These are phyloP conservation scores for Tagetes patula DNA, from an alignment of 129 eudicot species.

Conservation along the genomic window DNA sequence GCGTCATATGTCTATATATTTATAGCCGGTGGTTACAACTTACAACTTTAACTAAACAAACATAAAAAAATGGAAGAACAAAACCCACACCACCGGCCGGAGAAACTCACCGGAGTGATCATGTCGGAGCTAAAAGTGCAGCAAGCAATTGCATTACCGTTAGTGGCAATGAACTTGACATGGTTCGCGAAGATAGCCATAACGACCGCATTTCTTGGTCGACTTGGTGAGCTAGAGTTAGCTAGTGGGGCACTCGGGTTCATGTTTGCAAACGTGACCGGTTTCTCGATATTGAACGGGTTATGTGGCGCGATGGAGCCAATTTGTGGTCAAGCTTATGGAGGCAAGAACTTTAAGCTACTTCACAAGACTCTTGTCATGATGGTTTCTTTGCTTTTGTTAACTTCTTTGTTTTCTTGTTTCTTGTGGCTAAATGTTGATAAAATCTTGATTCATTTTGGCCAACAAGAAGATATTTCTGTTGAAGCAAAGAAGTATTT, in stretches of 20 bases:
- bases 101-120: constrained; percentile 23
- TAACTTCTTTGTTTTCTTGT: constrained; percentile 48
- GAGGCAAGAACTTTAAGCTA: constrained; percentile 75
- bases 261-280: constrained; percentile 85
- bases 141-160: constrained; percentile 51
- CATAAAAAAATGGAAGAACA: constrained; percentile 31
- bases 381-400: constrained; percentile 49
- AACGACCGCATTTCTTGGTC: constrained; percentile 82
- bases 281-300: constrained; percentile 74
- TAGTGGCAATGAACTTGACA: constrained; percentile 66
- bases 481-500: constrained; percentile 51
- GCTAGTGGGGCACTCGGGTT: constrained; percentile 82
- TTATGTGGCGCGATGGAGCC: constrained; percentile 90
- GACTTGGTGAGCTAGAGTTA: constrained; percentile 77
- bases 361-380: constrained; percentile 79
- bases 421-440: constrained; percentile 83
- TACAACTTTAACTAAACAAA: background rate
- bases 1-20: constrained; percentile 6
- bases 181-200: constrained; percentile 74
- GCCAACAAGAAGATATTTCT: constrained; percentile 69
- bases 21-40: constrained; percentile 7
- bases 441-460: constrained; percentile 55
- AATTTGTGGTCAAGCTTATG: constrained; percentile 90
- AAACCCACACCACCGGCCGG: constrained; percentile 24
- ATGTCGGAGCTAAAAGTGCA: constrained; percentile 63